Base-by-base conservation (phyloP, 1,284 basidiomycete species). In the Ceratobasidium sp. region DNA sequence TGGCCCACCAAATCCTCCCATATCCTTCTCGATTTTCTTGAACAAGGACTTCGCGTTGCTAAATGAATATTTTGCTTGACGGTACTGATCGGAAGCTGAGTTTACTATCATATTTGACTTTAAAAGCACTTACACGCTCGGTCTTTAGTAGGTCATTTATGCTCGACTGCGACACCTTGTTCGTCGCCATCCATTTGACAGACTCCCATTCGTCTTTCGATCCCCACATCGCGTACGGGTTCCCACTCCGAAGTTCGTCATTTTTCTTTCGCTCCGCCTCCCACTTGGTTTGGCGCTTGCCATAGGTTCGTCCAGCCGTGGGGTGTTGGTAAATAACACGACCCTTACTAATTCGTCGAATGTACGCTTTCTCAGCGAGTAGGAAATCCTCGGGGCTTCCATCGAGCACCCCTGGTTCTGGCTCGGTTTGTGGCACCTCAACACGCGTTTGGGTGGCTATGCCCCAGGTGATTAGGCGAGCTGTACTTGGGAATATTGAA, bases 111-210 rank as follows among this genome's bases (percentile, higher is more conserved):
- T 4, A 2, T 33, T 33, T 1, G 26, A 40, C 2, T 38, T 28
- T 2, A 40, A 57, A 54, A 44, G 4, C 9, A 70, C 68, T 59
- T 59, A 70, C 68, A 9, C 68, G 3, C 15, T 56, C 52, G 40
- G 68, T 70, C 40, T 70, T 70, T 2, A 70, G 40, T 28, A 70
- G 33, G 1, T 70, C 13, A 17, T 70, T 46, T 2, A 59, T n/a
- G 7, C 52, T 70, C 17, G 54, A 42, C 54, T 57, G 50, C 38
- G 68, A 59, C 9, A 56, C n/a, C 23, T 70, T 70, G 4, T 23
- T 46, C 6, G 68, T 70, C 40, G 52, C 68, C 52, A 57, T 46
- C 68, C 68, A 70, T 28, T 46, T 70, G 12, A 46, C 68, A 7
- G 33, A 5, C 3, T 70, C 52, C 68, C 68, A 70, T 15, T 70